phyloP scores from a whole-genome alignment of 495 filamentous ascomycete species.

The Penicillium antarcticum region DNA sequence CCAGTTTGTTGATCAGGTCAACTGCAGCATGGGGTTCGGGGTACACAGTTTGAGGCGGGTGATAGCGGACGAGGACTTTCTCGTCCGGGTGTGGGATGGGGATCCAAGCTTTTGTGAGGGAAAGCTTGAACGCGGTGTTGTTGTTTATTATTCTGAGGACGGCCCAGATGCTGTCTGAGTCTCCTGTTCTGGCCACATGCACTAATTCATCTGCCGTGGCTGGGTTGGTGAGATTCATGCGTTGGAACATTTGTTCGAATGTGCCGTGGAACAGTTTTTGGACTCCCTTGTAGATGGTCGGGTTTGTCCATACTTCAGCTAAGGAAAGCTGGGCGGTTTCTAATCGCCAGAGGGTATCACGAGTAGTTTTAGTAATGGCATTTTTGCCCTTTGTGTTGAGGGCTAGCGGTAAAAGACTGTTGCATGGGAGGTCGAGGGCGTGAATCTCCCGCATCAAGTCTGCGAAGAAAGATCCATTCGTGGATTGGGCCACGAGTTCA shows the following conservation, averaged over 20 bases:
- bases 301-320: slow-evolving; percentile 28
- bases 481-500: slow-evolving; percentile 8
- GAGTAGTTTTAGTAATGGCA: slow-evolving; percentile 18
- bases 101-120: slow-evolving; percentile 32
- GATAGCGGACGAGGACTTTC: slow-evolving; percentile 29
- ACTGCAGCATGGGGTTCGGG: slow-evolving; percentile 38
- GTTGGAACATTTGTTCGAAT: slow-evolving; percentile 30
- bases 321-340: slow-evolving; percentile 30
- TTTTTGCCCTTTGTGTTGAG: slow-evolving; percentile 25
- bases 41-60: slow-evolving; percentile 17
- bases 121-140: slow-evolving; percentile 40
- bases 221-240: slow-evolving; percentile 34
- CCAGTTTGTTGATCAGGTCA: slow-evolving; percentile 38
- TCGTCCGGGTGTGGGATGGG: slow-evolving; percentile 27
- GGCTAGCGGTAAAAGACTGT: slow-evolving; percentile 27
- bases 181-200: slow-evolving; percentile 29
- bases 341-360: slow-evolving; percentile 25
- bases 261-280: slow-evolving; percentile 21
- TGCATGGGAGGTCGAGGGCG: slow-evolving; percentile 31
- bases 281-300: slow-evolving; percentile 24
- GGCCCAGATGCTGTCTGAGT: slow-evolving; percentile 30
- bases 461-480: slow-evolving; percentile 23
- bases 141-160: slow-evolving; percentile 34
- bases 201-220: slow-evolving; percentile 26
- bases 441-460: slow-evolving; percentile 30